Evolutionary conservation across 441 rosid genomes (phyloP), one percentile per base, ranked within the genome.

Genomic region (Kokia cookei): DNA sequence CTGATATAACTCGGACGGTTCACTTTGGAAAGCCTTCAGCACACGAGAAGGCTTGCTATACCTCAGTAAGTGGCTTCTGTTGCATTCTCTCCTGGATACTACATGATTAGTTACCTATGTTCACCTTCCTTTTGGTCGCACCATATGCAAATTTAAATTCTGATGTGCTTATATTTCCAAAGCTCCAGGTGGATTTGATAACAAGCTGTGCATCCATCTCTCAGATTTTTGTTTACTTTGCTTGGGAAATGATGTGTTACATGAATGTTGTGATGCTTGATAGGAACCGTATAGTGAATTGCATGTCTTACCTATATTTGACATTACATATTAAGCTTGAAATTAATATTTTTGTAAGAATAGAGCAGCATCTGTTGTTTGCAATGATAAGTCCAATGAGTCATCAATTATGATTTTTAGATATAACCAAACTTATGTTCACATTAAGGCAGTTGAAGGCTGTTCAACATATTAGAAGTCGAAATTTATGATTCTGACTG

Each of bases 1-100:
- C 98, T 75, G 99, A 95, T 76, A 87, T 95, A 70, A 95, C 99
- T 63, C 91, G 98, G 72, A 93, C 99, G 0, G 95, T 90, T 76
- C 99, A 95, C 83, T 95, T 93, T 86, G 99, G 98, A 53, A 91
- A 83, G 81, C 97, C 99, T 76, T 87, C 97, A 64, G 83, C 87
- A 60, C 99, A 90, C 76, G 97, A 88, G 71, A 96, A 89, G 78
- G 84, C 91, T 27, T 93, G 98, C 80, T 96, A 92, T 78, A 93
- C 99, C 35, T 90, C 93, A 75, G 99, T 96, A 63, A 70, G 89
- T 81, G 71, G 71, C 71, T 67, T 77, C 27, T 57, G 54, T 70
- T 75, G 50, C 67, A 67, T 53, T 50, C 32, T 29, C 47, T 17
- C 42, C 7, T 63, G 12, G 59, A 50, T 9, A 40, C 58, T n/a